Percentiles rank a stretch among this genome's conserved stretches.
Conservation (phyloP, 2,329 filamentous ascomycete species). For the Myriosclerotinia duriaeana region DNA sequence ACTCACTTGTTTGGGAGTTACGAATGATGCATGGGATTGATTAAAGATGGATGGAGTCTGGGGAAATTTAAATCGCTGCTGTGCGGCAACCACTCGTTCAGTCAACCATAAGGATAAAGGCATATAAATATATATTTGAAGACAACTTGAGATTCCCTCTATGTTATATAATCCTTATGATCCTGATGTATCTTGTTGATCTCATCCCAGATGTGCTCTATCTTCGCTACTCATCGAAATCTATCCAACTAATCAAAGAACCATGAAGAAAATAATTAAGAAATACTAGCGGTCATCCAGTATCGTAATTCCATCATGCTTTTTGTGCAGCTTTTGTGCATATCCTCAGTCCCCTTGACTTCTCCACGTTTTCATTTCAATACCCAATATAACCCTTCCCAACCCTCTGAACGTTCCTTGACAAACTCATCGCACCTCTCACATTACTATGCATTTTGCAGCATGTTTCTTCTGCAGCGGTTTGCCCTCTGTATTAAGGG, state of each 20-base stretch:
- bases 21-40: neutral
- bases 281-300: neutral
- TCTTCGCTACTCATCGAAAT: neutral
- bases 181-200: neutral
- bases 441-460: slow-evolving; percentile 11
- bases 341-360: neutral
- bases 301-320: neutral
- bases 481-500: neutral
- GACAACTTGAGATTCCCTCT: neutral
- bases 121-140: neutral
- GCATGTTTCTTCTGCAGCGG: slow-evolving; percentile 4
- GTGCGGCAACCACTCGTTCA: neutral
- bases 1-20: neutral
- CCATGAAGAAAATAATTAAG: neutral
- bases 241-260: neutral
- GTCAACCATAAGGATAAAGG: neutral
- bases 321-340: neutral
- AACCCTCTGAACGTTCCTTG: neutral
- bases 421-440: neutral
- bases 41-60: neutral
- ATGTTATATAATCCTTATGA: neutral
- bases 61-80: neutral
- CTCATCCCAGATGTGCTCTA: neutral
- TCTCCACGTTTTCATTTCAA: neutral
- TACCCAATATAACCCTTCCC: neutral